These are phyloP conservation scores for Rugonectria rugulosa DNA, from an alignment of 2,329 filamentous ascomycete genomes.

Conservation along the genomic window DNA sequence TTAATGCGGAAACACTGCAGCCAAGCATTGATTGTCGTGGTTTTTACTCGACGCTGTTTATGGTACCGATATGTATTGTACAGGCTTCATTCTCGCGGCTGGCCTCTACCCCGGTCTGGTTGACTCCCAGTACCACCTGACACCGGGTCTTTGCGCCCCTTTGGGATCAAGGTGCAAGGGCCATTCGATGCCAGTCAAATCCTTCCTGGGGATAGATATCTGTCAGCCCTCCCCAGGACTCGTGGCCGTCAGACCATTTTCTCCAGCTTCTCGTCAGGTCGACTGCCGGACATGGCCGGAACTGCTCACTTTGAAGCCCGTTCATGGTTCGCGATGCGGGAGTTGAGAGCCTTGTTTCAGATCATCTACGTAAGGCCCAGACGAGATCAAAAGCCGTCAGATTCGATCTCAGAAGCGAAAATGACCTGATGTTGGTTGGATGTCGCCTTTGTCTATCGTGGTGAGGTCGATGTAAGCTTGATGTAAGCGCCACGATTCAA, in stretches of 20 bases:
- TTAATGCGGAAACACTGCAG: slow-evolving; percentile 24
- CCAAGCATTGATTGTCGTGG: slow-evolving; percentile 5
- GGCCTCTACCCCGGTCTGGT: no score
- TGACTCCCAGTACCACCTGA: no score
- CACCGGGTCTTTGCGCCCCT: neutral
- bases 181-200: neutral
- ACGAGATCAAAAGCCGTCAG: slow-evolving; percentile 4
- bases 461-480: neutral
- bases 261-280: slow-evolving; percentile 14
- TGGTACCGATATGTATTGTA: no score
- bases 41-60: no score
- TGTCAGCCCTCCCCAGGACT: neutral
- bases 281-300: slow-evolving; percentile 14
- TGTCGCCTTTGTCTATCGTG: no score
- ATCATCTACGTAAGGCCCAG: slow-evolving; percentile 2
- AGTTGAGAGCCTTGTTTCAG: slow-evolving; percentile 4
- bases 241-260: slow-evolving; percentile 14
- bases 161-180: neutral
- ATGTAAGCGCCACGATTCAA: slow-evolving; percentile 25
- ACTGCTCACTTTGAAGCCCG: slow-evolving; percentile 4
- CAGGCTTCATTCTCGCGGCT: no score
- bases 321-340: slow-evolving; percentile 2
- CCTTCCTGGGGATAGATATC: neutral
- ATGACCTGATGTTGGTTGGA: slow-evolving; percentile 8
- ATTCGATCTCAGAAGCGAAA: slow-evolving; percentile 15